Evolutionary conservation across 257 asterid species (phyloP).

Genomic region (Gentiana dahurica): DNA sequence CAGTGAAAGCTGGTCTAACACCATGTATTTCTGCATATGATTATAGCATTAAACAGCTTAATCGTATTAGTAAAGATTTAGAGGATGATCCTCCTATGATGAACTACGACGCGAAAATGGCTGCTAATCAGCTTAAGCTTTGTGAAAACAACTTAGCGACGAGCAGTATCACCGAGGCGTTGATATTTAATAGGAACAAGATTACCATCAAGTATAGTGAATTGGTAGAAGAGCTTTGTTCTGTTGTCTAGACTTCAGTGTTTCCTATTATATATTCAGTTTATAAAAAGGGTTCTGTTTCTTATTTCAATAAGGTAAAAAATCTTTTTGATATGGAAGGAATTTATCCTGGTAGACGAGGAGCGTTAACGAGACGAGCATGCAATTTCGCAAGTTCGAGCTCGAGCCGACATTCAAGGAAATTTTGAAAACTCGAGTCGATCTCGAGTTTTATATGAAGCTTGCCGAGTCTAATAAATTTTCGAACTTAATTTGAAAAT

Average conservation of each 20-base stretch:
- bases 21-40: conserved; percentile 7
- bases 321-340: too few relatives aligned
- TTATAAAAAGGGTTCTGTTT: too few relatives aligned
- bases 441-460: too few relatives aligned
- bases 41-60: not conserved
- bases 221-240: conserved; percentile 5
- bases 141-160: not conserved
- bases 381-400: too few relatives aligned
- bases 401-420: too few relatives aligned
- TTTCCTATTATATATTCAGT: too few relatives aligned
- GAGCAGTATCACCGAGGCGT: conserved; percentile 1
- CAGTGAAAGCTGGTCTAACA: not conserved
- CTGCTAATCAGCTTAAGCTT: not conserved
- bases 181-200: conserved; percentile 2
- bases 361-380: too few relatives aligned
- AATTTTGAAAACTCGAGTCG: too few relatives aligned
- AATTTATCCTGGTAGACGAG: too few relatives aligned
- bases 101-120: conserved; percentile 7
- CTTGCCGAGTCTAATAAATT: too few relatives aligned
- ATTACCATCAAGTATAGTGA: conserved; percentile 3
- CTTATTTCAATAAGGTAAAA: too few relatives aligned
- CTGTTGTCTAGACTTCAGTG: not conserved
- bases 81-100: conserved; percentile 15
- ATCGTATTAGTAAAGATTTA: conserved; percentile 2
- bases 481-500: too few relatives aligned